phyloP scores from a whole-genome alignment of 2,329 filamentous ascomycete species.

The Penicillium griseofulvum region DNA sequence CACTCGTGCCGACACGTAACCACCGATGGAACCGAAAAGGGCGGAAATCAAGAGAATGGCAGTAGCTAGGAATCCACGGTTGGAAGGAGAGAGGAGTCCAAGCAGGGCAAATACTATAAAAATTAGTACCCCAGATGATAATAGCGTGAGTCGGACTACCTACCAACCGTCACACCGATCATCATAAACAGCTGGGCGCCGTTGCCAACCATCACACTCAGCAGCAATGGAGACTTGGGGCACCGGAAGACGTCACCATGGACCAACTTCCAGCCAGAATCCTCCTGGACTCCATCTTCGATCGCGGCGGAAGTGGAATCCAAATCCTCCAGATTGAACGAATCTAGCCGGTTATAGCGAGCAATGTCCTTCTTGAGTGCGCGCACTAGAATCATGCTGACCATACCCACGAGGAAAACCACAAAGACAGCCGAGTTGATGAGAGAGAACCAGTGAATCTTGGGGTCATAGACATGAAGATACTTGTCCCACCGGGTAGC shows the following conservation, averaged over 20 bases:
- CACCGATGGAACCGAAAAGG: conserved; percentile 85
- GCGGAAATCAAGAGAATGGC: conserved; percentile 94
- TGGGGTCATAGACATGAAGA: conserved; percentile 92
- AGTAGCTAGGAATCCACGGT: conserved; percentile 88
- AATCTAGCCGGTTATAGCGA: conserved; percentile 90
- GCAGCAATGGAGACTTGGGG: conserved; percentile 75
- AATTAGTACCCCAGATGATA: conserved; percentile 8
- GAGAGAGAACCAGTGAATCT: conserved; percentile 98
- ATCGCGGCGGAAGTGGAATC: conserved; percentile 69
- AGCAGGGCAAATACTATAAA: conserved; percentile 73
- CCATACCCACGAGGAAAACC: conserved; percentile 83
- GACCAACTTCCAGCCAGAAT: conserved; percentile 97
- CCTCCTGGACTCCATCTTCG: conserved; percentile 93
- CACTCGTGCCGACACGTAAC: conserved; percentile 82
- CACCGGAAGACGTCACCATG: conserved; percentile 96
- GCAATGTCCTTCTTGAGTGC: conserved; percentile 94
- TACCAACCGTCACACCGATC: conserved; percentile 84
- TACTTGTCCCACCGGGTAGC: conserved; percentile 99
- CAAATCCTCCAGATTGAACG: conserved; percentile 85
- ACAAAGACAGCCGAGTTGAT: conserved; percentile 96
- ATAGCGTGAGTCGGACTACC: conserved; percentile 17
- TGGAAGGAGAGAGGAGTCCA: conserved; percentile 92
- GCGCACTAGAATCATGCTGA: conserved; percentile 85
- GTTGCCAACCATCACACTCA: conserved; percentile 87
- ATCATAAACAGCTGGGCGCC: conserved; percentile 97